Evolutionary conservation across 2,329 filamentous ascomycete species (phyloP).

Genomic region (Penicillium sp.): DNA sequence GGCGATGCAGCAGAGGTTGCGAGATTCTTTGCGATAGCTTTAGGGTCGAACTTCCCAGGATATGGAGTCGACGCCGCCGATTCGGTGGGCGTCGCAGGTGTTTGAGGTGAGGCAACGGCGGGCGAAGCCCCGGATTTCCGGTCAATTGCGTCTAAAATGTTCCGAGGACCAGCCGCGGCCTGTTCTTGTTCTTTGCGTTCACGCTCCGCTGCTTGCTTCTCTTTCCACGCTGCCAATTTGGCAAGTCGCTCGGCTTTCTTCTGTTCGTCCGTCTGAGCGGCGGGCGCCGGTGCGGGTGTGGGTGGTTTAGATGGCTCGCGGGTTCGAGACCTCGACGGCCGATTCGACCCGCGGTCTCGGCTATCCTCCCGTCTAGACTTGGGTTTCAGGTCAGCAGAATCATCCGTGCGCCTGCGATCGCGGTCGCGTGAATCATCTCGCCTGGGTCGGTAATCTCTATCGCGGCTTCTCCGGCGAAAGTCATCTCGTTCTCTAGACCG

Average conservation of each 20-base stretch:
- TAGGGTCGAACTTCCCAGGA: conserved; percentile 81
- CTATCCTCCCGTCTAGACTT: conserved; percentile 68
- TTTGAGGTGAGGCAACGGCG: conserved; percentile 52
- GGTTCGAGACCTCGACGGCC: conserved; percentile 52
- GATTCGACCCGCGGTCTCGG: conserved; percentile 55
- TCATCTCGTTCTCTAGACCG: conserved; percentile 60
- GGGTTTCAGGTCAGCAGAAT: conserved; percentile 69
- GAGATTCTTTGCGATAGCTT: conserved; percentile 79
- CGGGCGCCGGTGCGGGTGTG: conserved; percentile 38
- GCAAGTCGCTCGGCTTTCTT: conserved; percentile 79
- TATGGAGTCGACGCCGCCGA: conserved; percentile 59
- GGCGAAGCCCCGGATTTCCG: conserved; percentile 64
- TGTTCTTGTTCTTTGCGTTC: conserved; percentile 71
- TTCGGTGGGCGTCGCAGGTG: conserved; percentile 51
- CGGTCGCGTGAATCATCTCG: conserved; percentile 74
- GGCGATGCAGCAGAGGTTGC: conserved; percentile 58
- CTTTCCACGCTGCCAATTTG: conserved; percentile 88
- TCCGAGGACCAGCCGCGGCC: conserved; percentile 63
- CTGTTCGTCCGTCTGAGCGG: conserved; percentile 66
- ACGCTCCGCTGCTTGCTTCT: conserved; percentile 74
- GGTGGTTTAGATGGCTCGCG: conserved; percentile 60
- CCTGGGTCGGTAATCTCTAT: conserved; percentile 67
- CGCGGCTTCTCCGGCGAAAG: conserved; percentile 64
- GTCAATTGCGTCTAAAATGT: conserved; percentile 72
- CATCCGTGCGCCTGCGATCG: conserved; percentile 64